phyloP scores from a whole-genome alignment of 371 early-diverging fungal species.

The Circinella umbellata region DNA sequence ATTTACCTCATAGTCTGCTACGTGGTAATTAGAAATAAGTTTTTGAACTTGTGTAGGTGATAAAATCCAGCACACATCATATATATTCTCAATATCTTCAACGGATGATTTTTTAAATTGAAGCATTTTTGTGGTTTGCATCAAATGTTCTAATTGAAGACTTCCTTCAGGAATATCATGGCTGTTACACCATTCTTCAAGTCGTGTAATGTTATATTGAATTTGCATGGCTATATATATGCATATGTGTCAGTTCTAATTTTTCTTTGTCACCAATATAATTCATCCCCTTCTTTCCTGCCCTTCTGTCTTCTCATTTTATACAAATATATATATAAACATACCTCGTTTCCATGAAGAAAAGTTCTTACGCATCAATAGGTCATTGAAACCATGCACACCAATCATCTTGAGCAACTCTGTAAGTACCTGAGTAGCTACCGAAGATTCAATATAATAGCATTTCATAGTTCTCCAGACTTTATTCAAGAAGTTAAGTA shows the following conservation, averaged over 20 bases:
- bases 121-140: slow-evolving; percentile 91
- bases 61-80: slow-evolving; percentile 91
- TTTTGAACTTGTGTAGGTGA: slow-evolving; percentile 93
- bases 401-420: slow-evolving; percentile 92
- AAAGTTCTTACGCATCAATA: slow-evolving; percentile 91
- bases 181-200: slow-evolving; percentile 95
- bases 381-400: slow-evolving; percentile 91
- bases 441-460: slow-evolving; percentile 90
- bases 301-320: not conserved
- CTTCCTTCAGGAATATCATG: slow-evolving; percentile 86
- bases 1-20: slow-evolving; percentile 73
- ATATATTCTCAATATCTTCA: slow-evolving; percentile 90
- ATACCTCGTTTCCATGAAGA: slow-evolving; percentile 87
- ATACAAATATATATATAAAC: not conserved
- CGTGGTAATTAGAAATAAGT: slow-evolving; percentile 77
- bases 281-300: not conserved
- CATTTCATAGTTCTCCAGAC: slow-evolving; percentile 91
- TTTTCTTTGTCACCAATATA: no score
- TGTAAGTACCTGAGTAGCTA: slow-evolving; percentile 81
- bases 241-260: not conserved
- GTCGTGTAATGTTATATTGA: slow-evolving; percentile 91
- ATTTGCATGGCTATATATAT: slow-evolving; percentile 77
- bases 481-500: slow-evolving; percentile 90
- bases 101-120: slow-evolving; percentile 78
- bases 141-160: slow-evolving; percentile 83